A percentile compares a stretch with the other conserved stretches of the same genome.
Conservation (phyloP, 306 rosid genomes). For the Quercus variabilis region DNA sequence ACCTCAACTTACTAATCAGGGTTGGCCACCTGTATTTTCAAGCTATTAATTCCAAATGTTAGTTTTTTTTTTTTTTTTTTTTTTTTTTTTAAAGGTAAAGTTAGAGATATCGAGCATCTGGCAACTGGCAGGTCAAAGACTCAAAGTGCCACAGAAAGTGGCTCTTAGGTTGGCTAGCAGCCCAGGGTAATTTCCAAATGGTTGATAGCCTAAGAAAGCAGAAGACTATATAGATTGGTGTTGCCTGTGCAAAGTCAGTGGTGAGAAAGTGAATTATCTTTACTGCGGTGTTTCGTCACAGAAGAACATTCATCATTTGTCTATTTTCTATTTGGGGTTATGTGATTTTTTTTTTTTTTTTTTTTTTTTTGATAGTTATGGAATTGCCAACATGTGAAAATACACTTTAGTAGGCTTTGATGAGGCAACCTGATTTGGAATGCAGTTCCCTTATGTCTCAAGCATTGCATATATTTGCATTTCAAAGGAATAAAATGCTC, state of each 20-base stretch:
- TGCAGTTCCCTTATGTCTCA: background rate
- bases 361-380: no score
- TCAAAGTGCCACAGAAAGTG: background rate
- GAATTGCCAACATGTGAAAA: background rate
- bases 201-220: background rate
- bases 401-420: background rate
- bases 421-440: background rate
- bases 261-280: background rate
- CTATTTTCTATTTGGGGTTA: no score
- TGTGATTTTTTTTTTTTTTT: no score
- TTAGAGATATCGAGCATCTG: background rate
- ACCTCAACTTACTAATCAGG: no score
- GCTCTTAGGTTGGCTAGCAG: background rate
- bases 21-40: no score
- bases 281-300: background rate
- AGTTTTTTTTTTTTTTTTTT: no score
- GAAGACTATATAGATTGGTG: background rate
- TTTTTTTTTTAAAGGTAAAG: no score
- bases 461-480: background rate
- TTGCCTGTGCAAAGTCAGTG: background rate
- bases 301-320: background rate
- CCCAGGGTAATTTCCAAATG: background rate
- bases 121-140: background rate
- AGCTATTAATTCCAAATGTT: background rate
- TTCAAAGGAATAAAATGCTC: background rate